phyloP scores from a whole-genome alignment of 2,329 filamentous ascomycete genomes.

The Ophiostoma sp. region DNA sequence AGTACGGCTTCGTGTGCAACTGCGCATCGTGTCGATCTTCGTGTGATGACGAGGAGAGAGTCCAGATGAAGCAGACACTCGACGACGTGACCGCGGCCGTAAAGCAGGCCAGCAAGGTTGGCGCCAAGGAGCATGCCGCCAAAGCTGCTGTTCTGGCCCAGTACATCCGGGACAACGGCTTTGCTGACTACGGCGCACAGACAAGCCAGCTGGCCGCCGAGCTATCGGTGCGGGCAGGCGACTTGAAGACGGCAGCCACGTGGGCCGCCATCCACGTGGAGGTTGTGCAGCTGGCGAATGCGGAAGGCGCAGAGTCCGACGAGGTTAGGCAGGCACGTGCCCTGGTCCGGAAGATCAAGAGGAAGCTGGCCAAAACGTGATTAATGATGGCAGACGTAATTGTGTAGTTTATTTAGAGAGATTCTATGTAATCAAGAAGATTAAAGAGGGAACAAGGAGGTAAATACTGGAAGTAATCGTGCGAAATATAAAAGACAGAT shows the following conservation, averaged over 20 bases:
- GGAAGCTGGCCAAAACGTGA: neutral
- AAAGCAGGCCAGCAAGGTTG: neutral
- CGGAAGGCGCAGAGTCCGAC: neutral
- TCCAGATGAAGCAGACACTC: neutral
- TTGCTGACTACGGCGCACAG: conserved; percentile 26
- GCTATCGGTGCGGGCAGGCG: conserved; percentile 18
- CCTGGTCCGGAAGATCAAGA: neutral
- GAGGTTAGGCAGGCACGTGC: neutral
- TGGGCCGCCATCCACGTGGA: neutral
- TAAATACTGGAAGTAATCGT: too few species aligned
- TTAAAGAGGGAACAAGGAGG: too few species aligned
- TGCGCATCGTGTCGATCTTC: neutral
- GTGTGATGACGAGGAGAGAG: neutral
- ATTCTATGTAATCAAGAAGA: too few species aligned
- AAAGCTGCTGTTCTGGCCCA: conserved; percentile 21
- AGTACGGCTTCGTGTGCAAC: conserved; percentile 27
- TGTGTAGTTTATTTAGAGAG: too few species aligned
- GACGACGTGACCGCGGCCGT: neutral
- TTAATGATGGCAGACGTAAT: too few species aligned
- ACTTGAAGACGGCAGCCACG: neutral
- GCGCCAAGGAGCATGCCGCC: conserved; percentile 19
- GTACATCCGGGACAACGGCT: conserved; percentile 33
- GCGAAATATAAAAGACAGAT: too few species aligned
- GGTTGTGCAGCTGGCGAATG: neutral
- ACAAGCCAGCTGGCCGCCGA: conserved; percentile 25